Evolutionary conservation across 108 stramenopile species (phyloP).

Genomic region (Craspedostauros australis): DNA sequence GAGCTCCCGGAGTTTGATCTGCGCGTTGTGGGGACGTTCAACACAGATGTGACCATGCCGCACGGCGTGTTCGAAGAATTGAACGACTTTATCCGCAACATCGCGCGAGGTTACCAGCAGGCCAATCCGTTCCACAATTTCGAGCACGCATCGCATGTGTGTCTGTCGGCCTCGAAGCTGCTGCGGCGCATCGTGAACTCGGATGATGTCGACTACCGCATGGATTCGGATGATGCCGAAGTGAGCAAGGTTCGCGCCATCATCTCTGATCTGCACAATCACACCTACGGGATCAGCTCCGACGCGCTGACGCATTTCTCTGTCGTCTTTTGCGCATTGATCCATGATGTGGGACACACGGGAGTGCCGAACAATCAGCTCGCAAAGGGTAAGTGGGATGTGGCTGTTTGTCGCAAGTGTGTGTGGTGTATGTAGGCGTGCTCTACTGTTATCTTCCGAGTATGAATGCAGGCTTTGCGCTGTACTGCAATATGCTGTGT

Average conservation of each 20-base stretch:
- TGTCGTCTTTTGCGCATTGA: constrained; percentile 22
- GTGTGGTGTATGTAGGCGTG: too few species aligned
- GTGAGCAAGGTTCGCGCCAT: constrained; percentile 5
- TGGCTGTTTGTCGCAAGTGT: too few species aligned
- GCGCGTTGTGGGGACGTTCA: too few species aligned
- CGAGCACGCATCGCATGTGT: constrained; percentile 39
- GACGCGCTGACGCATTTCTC: constrained; percentile 2
- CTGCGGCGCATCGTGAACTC: constrained; percentile 8
- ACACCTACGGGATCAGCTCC: constrained; percentile 4
- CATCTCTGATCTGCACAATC: constrained; percentile 5
- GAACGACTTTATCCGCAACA: too few species aligned
- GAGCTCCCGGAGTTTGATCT: constrained; percentile 15
- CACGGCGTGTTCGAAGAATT: too few species aligned
- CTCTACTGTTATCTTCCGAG: too few species aligned
- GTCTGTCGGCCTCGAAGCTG: constrained; percentile 12
- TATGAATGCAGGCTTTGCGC: too few species aligned
- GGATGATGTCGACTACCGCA: not conserved
- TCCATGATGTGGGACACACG: constrained; percentile 18
- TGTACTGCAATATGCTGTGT: too few species aligned
- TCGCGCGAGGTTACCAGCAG: too few species aligned
- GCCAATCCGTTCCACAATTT: constrained; percentile 31
- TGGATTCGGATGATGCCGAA: not conserved
- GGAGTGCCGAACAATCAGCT: constrained; percentile 11
- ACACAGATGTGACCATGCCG: too few species aligned
- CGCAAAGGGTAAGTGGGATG: too few species aligned